Conservation (phyloP, 2,329 filamentous ascomycete species). For the Fusarium subglutinans region DNA sequence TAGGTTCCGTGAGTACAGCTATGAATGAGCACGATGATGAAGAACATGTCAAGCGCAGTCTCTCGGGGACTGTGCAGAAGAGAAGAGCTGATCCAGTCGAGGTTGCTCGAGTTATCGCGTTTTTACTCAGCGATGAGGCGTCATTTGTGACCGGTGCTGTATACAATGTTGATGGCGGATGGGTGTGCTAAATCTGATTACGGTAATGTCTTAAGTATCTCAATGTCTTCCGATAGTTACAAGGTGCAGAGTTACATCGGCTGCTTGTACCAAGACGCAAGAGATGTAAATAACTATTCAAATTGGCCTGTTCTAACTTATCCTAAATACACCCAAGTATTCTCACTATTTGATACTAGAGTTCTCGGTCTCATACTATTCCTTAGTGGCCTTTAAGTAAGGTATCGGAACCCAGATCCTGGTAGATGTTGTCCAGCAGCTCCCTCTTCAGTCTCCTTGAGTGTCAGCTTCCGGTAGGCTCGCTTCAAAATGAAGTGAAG, state of each 20-base stretch:
- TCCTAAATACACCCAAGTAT: no score
- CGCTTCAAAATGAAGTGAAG: neutral
- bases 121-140: constrained; percentile 39
- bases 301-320: neutral
- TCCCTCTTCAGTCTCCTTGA: neutral
- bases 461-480: neutral
- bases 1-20: constrained; percentile 27
- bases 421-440: neutral
- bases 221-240: fast-evolving
- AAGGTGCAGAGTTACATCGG: fast-evolving
- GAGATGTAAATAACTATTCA: fast-evolving
- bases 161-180: constrained; percentile 54
- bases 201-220: neutral
- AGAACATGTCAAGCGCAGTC: constrained; percentile 12
- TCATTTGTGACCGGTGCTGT: constrained; percentile 39
- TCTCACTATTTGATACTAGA: fast-evolving
- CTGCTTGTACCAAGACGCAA: neutral
- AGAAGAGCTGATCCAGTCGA: constrained; percentile 17
- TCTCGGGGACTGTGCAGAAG: constrained; percentile 23
- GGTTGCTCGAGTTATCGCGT: constrained; percentile 26
- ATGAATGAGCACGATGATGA: constrained; percentile 27
- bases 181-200: constrained; percentile 18
- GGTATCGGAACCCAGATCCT: neutral
- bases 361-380: neutral
- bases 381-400: neutral